Percentiles rank a stretch among this genome's conserved stretches.
phyloP scores from a whole-genome alignment of 148 eudicot species.

The Vaccinium macrocarpon region DNA sequence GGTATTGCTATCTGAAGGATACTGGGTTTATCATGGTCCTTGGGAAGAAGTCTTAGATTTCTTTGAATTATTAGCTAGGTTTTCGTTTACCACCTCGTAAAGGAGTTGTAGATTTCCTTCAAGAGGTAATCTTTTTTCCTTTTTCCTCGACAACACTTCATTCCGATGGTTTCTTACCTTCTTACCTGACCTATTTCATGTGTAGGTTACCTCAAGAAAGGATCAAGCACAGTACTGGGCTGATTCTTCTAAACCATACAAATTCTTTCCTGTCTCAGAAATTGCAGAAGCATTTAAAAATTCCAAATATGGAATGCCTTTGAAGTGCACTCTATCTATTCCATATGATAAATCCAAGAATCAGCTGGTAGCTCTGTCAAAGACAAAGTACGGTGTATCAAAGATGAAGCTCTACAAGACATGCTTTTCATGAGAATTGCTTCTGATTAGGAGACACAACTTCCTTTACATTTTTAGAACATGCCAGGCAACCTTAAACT shows the following conservation, averaged over 20 bases:
- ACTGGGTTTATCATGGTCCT: slow-evolving; percentile 76
- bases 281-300: slow-evolving; percentile 73
- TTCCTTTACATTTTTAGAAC: slow-evolving; percentile 79
- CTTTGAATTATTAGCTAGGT: slow-evolving; percentile 73
- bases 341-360: slow-evolving; percentile 48
- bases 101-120: slow-evolving; percentile 86
- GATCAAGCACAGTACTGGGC: slow-evolving; percentile 96
- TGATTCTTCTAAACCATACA: slow-evolving; percentile 65
- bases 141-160: not conserved
- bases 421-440: slow-evolving; percentile 62
- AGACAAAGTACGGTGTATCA: slow-evolving; percentile 49
- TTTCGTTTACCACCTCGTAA: slow-evolving; percentile 73
- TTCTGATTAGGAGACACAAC: slow-evolving; percentile 68
- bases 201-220: slow-evolving; percentile 83
- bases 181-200: slow-evolving; percentile 4
- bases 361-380: slow-evolving; percentile 58
- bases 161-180: not conserved
- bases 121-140: slow-evolving; percentile 56
- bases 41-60: slow-evolving; percentile 60
- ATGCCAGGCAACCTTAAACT: slow-evolving; percentile 49
- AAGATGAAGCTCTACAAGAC: slow-evolving; percentile 64
- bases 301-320: slow-evolving; percentile 55
- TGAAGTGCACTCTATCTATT: slow-evolving; percentile 48
- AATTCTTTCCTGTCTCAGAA: slow-evolving; percentile 51
- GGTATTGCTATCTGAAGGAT: slow-evolving; percentile 63